Base-by-base conservation (phyloP, 2,329 filamentous ascomycete genomes). In the Lomentospora prolificans region DNA sequence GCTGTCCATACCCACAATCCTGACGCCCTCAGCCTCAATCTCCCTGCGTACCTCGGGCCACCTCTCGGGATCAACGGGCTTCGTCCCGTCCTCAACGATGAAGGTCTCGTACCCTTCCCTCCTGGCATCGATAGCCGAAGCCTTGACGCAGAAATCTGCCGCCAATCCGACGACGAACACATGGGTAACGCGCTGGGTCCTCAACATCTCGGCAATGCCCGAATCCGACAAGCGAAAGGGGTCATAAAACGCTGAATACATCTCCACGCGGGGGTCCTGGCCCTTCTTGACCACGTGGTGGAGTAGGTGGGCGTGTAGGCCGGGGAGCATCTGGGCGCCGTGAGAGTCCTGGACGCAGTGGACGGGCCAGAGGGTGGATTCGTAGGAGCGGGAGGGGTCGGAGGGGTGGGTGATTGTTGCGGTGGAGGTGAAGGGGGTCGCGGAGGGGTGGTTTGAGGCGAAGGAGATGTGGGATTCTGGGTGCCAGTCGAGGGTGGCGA, bases 401-500 rank as follows among this genome's bases (percentile, higher is more conserved):
- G 71, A 61, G 1, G 87, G 87, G 69, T 91, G 89, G 55, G 66
- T 66, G 65, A 96, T 83, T 3, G 74, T 81, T 53, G 82, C 74
- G 30, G 70, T 72, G 39, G 86, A 86, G 31, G 77, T 73, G 67
- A 88, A 96, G 0, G 92, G 82, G 58, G 74, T 68, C 64, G 87
- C 85, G 64, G 80, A 58, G 60, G 70, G 60, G 70, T 97, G 91
- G 70, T 91, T 95, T 27, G 77, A 73, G 10, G 90, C 90, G 70
- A 99, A 99, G 44, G 92, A 96, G 68, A 95, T 77, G 75, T 97
- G 92, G 65, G 86, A 72, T 2, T 64, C 62, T 0, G 94, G 94
- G 67, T 99, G 94, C 76, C 83, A 95, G 79, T 99, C 94, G 67
- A 90, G 86, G n/a, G 92, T 96, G 48, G 89, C 90, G 61, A 97